Evolutionary conservation across 148 eudicot genomes (phyloP), one percentile per base, ranked within the genome.

Genomic region (Chenopodium album): DNA sequence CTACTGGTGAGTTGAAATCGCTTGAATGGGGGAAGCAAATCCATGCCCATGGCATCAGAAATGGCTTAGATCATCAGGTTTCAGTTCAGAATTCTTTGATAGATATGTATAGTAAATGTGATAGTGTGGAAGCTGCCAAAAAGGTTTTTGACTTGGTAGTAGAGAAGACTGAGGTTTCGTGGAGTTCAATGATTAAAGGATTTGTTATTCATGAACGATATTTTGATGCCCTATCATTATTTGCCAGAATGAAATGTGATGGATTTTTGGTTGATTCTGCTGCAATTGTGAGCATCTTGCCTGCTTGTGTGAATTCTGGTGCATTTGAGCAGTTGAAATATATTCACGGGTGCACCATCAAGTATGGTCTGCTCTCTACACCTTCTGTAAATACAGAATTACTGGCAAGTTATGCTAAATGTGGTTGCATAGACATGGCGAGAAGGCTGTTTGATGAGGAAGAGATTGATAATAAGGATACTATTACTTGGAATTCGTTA

Each of bases 351-450:
- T 73, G 64, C 76, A 32, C 84, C 29, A 71, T 86, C 60, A 86
- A 86, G 44, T 81, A 26, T 63, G 86, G 84, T 26, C 60, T 86
- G 37, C 41, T 50, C 75, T 84, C 75, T 19, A 29, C 72, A 62
- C 52, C 47, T n/a, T 81, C 86, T 23, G 84, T 86, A 46, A 81
- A 71, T 72, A 83, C 86, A 14, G 82, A 79, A 65, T 80, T 86
- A 63, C 82, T 86, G 10, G 78, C 81, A 20, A 86, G 88, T 77
- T 86, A 86, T 69, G 82, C 88, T 11, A 84, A 86, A 81, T 86
- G 88, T n/a, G 88, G 88, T 73, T 81, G 86, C 78, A 80, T 86
- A 78, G 84, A 86, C 22, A 78, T 86, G 80, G 88, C 88, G 7
- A 83, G 76, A 73, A 86, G 63, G 50, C 37, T 86, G 50, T 86